phyloP scores from a whole-genome alignment of 202 grass and related monocot genomes.

The Elaeis oleifera region DNA sequence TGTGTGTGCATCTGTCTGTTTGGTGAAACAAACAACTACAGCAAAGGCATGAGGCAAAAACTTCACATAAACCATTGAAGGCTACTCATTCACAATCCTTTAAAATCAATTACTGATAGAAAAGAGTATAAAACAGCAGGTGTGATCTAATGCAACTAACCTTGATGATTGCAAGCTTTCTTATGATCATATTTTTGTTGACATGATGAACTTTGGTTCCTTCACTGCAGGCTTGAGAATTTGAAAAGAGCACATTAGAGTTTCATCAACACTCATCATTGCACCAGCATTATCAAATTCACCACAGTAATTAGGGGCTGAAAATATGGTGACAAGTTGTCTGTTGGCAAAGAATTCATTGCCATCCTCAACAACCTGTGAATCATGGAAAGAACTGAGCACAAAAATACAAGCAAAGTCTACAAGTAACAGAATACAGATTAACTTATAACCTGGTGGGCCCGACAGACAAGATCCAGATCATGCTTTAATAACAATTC shows the following conservation, averaged over 20 bases:
- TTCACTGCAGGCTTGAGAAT: constrained; percentile 92
- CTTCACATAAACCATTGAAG: too few relatives aligned
- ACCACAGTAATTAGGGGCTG: too few relatives aligned
- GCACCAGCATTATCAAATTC: constrained; percentile 68
- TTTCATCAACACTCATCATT: constrained; percentile 97
- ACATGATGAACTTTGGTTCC: constrained; percentile 49
- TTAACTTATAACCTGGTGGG: constrained; percentile 56
- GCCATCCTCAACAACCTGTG: constrained; percentile 91
- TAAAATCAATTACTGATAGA: too few relatives aligned
- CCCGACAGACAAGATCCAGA: constrained; percentile 79
- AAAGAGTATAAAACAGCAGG: too few relatives aligned
- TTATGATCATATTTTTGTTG: constrained; percentile 68
- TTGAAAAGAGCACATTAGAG: constrained; percentile 93
- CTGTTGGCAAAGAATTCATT: constrained; percentile 94
- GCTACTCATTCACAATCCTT: too few relatives aligned
- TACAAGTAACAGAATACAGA: constrained; percentile 12
- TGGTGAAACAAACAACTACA: too few relatives aligned
- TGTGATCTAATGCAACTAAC: background rate
- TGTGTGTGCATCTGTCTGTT: too few relatives aligned
- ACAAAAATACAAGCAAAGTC: background rate
- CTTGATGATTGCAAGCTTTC: constrained; percentile 1
- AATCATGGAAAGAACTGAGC: constrained; percentile 25
- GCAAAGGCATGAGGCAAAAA: too few relatives aligned
- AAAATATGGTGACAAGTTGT: constrained; percentile 7
- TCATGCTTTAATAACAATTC: constrained; percentile 70